Evolutionary conservation across 1,139 yeast species (phyloP), one percentile per base, ranked within the genome.

Genomic region (Debaryomycetaceae sp.): DNA sequence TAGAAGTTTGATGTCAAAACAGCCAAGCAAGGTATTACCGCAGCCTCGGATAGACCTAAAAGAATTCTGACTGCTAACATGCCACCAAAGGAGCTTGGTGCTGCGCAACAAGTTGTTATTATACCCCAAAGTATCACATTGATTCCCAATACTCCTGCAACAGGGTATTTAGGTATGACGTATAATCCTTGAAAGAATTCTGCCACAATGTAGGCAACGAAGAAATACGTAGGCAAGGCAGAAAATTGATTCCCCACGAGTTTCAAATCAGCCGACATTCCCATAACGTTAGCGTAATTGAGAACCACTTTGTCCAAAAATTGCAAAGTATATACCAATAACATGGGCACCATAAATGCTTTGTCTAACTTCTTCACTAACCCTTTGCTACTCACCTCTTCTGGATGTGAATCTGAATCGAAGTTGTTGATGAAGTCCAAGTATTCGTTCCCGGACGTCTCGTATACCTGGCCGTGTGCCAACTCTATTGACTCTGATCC

Each of bases 141-240:
- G 8, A 23, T 13, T 8, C n/a, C 31, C 17, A 6, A n/a, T 6
- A 14, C 13, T 31, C 9, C 9, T n/a, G 22, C 11, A 11, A 24
- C 20, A 11, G 13, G 34, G 2, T 11, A 20, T 20, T 11, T 13
- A 7, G 17, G 20, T 27, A 30, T 17, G 22, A 31, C 41, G 7
- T n/a, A 13, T 17, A 24, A 6, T n/a, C 35, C 30, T 44, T 27
- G 35, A 14, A 30, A 11, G 3, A 39, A 39, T 27, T 38, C 40
- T 6, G 41, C 41, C 8, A 20, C 6, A 8, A 39, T 27, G 17
- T 27, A 27, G 31, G 83, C 84, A 37, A 79, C 56, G 54, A 80
- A 81, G 49, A 80, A 80, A 0, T 81, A 70, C 7, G 81, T 66
- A 33, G 81, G 83, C 11, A 73, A 72, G 83, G 84, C 80, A 6